These are phyloP conservation scores for Euphorbia tirucalli DNA, from an alignment of 345 rosid genomes.

Conservation along the genomic window DNA sequence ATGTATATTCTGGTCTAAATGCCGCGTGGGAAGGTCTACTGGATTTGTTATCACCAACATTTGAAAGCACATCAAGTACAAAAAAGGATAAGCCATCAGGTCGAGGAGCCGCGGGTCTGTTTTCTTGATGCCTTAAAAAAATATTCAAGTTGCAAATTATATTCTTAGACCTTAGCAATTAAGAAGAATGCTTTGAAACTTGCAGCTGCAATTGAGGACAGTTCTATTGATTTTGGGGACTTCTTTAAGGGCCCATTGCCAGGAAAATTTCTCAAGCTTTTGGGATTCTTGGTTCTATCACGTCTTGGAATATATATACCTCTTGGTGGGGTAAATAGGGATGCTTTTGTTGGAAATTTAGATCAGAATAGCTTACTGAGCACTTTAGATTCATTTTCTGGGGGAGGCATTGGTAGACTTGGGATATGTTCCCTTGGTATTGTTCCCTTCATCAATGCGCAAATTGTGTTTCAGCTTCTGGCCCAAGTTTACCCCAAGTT, in stretches of 20 bases:
- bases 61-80: slow-evolving; percentile 58
- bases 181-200: slow-evolving; percentile 26
- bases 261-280: slow-evolving; percentile 84
- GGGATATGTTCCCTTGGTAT: slow-evolving; percentile 97
- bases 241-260: slow-evolving; percentile 95
- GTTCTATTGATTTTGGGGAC: slow-evolving; percentile 95
- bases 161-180: slow-evolving; percentile 16
- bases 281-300: slow-evolving; percentile 80
- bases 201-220: slow-evolving; percentile 97
- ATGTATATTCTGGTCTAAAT: slow-evolving; percentile 41
- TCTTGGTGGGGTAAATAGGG: slow-evolving; percentile 93
- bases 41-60: slow-evolving; percentile 50
- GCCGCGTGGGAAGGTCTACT: slow-evolving; percentile 55
- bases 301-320: slow-evolving; percentile 93
- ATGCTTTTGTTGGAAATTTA: slow-evolving; percentile 87
- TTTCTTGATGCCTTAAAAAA: slow-evolving; percentile 5
- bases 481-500: slow-evolving; percentile 94
- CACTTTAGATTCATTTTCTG: slow-evolving; percentile 95
- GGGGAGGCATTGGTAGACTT: slow-evolving; percentile 96
- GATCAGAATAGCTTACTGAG: slow-evolving; percentile 86
- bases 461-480: slow-evolving; percentile 96
- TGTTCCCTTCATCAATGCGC: slow-evolving; percentile 94
- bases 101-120: slow-evolving; percentile 82
- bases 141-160: slow-evolving; percentile 7
- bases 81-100: slow-evolving; percentile 62